phyloP scores from a whole-genome alignment of 768 basidiomycete species.

The Coprinopsis marcescibilis region DNA sequence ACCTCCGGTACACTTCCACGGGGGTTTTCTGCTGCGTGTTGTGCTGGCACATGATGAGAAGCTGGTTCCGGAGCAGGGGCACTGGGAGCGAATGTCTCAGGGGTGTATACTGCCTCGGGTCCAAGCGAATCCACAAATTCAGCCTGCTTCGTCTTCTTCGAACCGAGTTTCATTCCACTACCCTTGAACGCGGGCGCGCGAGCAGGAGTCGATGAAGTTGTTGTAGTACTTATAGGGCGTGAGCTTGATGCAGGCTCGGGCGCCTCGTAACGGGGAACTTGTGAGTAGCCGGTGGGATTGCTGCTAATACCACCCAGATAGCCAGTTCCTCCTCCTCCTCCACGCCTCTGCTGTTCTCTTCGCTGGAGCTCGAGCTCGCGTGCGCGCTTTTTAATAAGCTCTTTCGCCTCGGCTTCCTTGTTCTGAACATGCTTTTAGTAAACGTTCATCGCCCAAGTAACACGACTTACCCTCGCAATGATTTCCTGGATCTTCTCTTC shows the following conservation, averaged over 20 bases:
- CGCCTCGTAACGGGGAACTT: conserved; percentile 67
- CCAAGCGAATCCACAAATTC: conserved; percentile 87
- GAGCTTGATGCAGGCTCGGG: conserved; percentile 42
- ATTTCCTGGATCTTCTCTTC: conserved; percentile 97
- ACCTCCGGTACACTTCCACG: conserved; percentile 71
- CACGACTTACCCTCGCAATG: conserved; percentile 73
- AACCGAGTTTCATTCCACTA: conserved; percentile 93
- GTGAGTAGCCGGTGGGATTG: conserved; percentile 62
- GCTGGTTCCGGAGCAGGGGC: conserved; percentile 43
- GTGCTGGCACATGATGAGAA: conserved; percentile 22
- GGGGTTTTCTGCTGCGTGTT: conserved; percentile 42
- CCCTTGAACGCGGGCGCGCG: conserved; percentile 85
- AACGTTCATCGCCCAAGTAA: conserved; percentile 6
- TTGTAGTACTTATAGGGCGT: conserved; percentile 33
- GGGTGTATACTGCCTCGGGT: conserved; percentile 40
- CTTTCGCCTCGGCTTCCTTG: conserved; percentile 99
- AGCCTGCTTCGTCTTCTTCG: conserved; percentile 88
- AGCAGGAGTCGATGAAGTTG: conserved; percentile 38
- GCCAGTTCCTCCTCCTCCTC: conserved; percentile 48
- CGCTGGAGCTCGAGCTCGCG: conserved; percentile 98
- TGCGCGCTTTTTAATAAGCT: conserved; percentile 95
- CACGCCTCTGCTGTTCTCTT: conserved; percentile 83
- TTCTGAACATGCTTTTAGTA: conserved; percentile 47
- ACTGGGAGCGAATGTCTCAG: conserved; percentile 42
- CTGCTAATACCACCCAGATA: conserved; percentile 70